Evolutionary conservation across 306 rosid species (phyloP).

Genomic region (Sophora flavescens): DNA sequence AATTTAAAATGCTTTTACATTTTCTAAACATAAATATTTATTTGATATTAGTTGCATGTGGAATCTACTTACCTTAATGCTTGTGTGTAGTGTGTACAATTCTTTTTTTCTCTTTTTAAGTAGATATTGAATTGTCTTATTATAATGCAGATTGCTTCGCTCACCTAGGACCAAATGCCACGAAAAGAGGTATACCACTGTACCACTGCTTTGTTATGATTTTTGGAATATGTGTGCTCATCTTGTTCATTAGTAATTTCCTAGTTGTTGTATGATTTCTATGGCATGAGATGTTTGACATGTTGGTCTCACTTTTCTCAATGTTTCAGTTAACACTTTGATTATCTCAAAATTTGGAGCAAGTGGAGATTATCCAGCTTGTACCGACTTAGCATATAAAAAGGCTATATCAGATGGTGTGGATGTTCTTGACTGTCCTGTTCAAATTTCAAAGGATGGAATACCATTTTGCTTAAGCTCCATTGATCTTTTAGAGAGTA

Average conservation of each 20-base stretch:
- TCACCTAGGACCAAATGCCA: slow-evolving; percentile 61
- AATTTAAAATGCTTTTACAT: slow-evolving; percentile 27
- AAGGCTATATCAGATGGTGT: slow-evolving; percentile 81
- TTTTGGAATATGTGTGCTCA: slow-evolving; percentile 18
- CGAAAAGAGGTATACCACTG: slow-evolving; percentile 58
- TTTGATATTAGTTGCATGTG: slow-evolving; percentile 1
- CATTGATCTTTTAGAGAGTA: slow-evolving; percentile 79
- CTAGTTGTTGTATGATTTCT: slow-evolving; percentile 14
- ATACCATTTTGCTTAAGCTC: slow-evolving; percentile 76
- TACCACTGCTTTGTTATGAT: slow-evolving; percentile 19
- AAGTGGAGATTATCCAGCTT: slow-evolving; percentile 86
- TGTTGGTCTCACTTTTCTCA: slow-evolving; percentile 42
- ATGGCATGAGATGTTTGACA: slow-evolving; percentile 40
- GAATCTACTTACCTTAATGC: neutral
- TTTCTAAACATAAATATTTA: neutral
- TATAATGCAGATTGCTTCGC: slow-evolving; percentile 81
- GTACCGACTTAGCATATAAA: slow-evolving; percentile 69
- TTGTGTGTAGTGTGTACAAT: neutral
- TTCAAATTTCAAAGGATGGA: slow-evolving; percentile 84
- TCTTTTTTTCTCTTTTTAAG: slow-evolving; percentile 34
- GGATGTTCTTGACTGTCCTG: slow-evolving; percentile 88
- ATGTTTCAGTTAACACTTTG: slow-evolving; percentile 63
- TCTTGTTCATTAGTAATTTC: slow-evolving; percentile 31
- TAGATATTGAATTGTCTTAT: slow-evolving; percentile 40
- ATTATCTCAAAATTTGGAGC: slow-evolving; percentile 87